Evolutionary conservation across 306 rosid genomes (phyloP).

Genomic region (Pachyrhizus erosus): DNA sequence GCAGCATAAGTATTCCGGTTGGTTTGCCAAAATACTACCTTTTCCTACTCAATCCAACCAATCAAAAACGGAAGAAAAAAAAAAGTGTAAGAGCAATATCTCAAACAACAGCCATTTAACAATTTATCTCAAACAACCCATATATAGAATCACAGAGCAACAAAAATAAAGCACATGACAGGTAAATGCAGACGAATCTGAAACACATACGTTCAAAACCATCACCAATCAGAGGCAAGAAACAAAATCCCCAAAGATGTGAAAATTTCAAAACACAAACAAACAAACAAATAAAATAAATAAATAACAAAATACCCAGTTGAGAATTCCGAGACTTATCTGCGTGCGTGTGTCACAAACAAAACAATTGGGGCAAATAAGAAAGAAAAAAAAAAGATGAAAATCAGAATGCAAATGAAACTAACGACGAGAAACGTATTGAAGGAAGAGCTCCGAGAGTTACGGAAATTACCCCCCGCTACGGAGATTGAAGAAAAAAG

Average conservation of each 20-base stretch:
- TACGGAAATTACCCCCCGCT: constrained; percentile 48
- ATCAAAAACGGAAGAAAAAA: constrained; percentile 16
- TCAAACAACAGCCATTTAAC: constrained; percentile 38
- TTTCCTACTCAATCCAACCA: constrained; percentile 30
- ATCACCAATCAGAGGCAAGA: constrained; percentile 47
- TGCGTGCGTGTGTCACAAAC: constrained; percentile 41
- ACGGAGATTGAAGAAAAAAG: constrained; percentile 55
- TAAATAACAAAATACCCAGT: constrained; percentile 43
- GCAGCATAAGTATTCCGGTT: not conserved
- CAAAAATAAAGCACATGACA: constrained; percentile 38
- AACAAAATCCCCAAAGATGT: constrained; percentile 44
- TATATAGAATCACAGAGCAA: constrained; percentile 43
- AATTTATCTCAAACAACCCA: constrained; percentile 36
- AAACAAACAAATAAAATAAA: constrained; percentile 22
- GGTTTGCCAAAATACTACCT: constrained; percentile 39
- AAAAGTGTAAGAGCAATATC: not conserved
- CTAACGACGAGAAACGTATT: constrained; percentile 37
- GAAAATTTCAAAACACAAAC: constrained; percentile 15
- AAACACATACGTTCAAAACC: constrained; percentile 49
- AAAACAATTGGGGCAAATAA: constrained; percentile 37
- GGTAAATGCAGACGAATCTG: constrained; percentile 47
- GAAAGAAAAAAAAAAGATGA: constrained; percentile 1
- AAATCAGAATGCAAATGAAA: constrained; percentile 33
- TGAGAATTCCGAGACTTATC: constrained; percentile 54
- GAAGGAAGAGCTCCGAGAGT: constrained; percentile 51